Base-by-base conservation (phyloP, 1,139 yeast species). In the Candida frijolesensis region DNA sequence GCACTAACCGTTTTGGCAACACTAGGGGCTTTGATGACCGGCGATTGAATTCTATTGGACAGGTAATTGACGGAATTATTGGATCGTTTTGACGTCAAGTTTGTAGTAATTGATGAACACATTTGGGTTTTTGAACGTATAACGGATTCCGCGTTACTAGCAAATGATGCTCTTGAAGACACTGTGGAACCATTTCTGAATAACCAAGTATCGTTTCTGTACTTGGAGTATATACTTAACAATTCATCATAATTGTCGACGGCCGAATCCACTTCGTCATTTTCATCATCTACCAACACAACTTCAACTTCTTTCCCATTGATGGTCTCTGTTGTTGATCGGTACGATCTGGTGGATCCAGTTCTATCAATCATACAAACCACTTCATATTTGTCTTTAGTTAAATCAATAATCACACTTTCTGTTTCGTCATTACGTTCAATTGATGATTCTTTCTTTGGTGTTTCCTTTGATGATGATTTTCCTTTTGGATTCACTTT, bases 291-390 rank as follows among this genome's bases (percentile, higher is more conserved):
- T 3, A 74, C 76, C 57, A 75, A 65, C 4, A 79, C 80, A 2
- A 76, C 80, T 56, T 79, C 83, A 1, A 75, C 74, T 14, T 71
- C 66, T 48, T 68, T 71, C 2, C 83, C 83, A 44, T 72, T 70
- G 16, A 71, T 58, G 48, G 63, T 69, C 50, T 76, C 80, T 1
- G 75, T 70, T 1, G 74, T 70, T 2, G 80, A 75, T 52, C 58
- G 68, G 52, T 72, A 78, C 0, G 77, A 70, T 12, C 59, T 65
- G 0, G 68, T 62, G 1, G 79, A 68, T 49, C 72, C 64, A 27
- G 65, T 62, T 51, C 80, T 63, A 49, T 68, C 68, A 4, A 74
- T 60, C 57, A 68, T 63, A 16, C 38, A 37, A 53, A 72, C 72
- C 15, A 74, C 60, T 46, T 74, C 74, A 53, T 69, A 71, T 30